phyloP scores from a whole-genome alignment of 441 rosid genomes.

The Euphorbia celastroides region DNA sequence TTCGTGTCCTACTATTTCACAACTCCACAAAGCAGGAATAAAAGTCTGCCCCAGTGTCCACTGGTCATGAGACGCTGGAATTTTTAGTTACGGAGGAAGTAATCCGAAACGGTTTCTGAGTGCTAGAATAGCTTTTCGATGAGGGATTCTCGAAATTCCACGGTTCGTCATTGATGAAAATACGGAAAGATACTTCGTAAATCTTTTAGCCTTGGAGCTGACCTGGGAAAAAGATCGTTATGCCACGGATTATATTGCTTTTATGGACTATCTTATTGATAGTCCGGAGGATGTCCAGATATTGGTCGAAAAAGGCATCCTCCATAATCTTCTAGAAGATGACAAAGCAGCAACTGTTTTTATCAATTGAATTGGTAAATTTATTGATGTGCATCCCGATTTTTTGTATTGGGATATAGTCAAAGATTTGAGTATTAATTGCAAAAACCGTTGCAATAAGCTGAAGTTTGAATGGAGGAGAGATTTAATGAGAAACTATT shows the following conservation, averaged over 20 bases:
- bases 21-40: neutral
- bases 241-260: neutral
- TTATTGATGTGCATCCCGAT: neutral
- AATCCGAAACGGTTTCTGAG: neutral
- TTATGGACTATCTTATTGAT: neutral
- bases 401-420: neutral
- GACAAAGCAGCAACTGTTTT: neutral
- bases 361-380: neutral
- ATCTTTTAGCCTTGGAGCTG: neutral
- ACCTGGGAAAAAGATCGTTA: neutral
- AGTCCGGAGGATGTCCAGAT: neutral
- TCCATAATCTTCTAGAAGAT: neutral
- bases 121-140: neutral
- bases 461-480: constrained; percentile 1
- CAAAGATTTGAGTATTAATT: neutral
- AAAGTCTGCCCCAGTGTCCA: too few species aligned
- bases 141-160: neutral
- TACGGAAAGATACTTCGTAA: neutral
- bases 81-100: too few species aligned
- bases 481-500: neutral
- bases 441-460: neutral
- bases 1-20: neutral
- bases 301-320: neutral
- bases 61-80: too few species aligned
- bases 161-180: neutral